phyloP scores from a whole-genome alignment of 2,329 filamentous ascomycete genomes.

The Aspergillus arachidicola region DNA sequence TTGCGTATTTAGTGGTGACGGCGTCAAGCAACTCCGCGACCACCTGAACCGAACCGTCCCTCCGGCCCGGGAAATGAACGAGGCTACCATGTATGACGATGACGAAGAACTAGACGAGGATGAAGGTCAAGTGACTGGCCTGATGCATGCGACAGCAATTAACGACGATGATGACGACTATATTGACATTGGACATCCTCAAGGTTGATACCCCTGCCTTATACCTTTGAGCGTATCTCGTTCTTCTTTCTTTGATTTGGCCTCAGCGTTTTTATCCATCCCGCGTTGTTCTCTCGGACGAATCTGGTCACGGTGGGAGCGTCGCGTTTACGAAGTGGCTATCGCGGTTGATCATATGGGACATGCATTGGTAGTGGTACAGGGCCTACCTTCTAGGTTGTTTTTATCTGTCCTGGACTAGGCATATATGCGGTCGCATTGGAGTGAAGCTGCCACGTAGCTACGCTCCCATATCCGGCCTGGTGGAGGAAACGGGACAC shows the following conservation, averaged over 20 bases:
- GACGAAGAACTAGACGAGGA: constrained; percentile 48
- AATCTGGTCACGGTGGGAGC: constrained; percentile 15
- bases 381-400: constrained; percentile 2
- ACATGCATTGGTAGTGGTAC: constrained; percentile 35
- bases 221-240: constrained; percentile 20
- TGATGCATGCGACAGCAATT: constrained; percentile 46
- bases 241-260: background rate
- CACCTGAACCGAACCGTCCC: constrained; percentile 65
- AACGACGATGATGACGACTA: constrained; percentile 48
- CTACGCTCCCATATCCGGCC: constrained; percentile 9
- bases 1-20: constrained; percentile 91
- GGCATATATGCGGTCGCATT: constrained; percentile 14
- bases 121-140: constrained; percentile 43
- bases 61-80: constrained; percentile 33
- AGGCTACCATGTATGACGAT: constrained; percentile 49
- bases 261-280: constrained; percentile 3
- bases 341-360: constrained; percentile 22
- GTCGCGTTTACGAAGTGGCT: constrained; percentile 28
- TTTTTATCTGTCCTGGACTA: constrained; percentile 10
- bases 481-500: constrained; percentile 1
- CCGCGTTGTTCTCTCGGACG: constrained; percentile 13
- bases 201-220: constrained; percentile 38
- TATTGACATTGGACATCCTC: constrained; percentile 39
- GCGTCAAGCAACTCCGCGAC: constrained; percentile 74
- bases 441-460: constrained; percentile 10